A percentile compares a stretch with the other conserved stretches of the same genome.
Conservation (phyloP, 805 yeast species). For the Saccharomycopsis fermentans region DNA sequence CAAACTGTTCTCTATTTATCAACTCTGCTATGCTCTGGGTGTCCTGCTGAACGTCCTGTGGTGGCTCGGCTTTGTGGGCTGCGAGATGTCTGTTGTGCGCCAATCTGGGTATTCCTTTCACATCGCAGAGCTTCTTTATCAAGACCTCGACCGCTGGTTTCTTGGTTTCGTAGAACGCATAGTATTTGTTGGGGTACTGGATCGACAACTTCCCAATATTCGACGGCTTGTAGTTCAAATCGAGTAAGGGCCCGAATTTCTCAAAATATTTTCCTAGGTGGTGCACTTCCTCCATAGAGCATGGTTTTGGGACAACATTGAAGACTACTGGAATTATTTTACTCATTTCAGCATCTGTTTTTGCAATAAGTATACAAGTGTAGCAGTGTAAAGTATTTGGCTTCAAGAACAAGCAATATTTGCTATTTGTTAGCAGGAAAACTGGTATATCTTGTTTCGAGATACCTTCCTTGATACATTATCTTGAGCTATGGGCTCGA, state of each 20-base stretch:
- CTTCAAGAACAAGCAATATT: too few species aligned
- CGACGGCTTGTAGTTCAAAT: neutral
- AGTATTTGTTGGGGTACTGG: constrained; percentile 1
- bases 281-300: neutral
- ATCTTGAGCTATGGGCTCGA: too few species aligned
- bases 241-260: constrained; percentile 1
- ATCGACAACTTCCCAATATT: constrained; percentile 2
- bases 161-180: neutral
- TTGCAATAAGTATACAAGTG: neutral
- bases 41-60: neutral
- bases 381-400: neutral
- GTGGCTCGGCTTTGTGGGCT: neutral
- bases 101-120: constrained; percentile 5
- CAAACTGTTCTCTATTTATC: neutral
- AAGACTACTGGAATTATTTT: neutral
- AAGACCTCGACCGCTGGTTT: neutral
- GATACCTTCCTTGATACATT: too few species aligned
- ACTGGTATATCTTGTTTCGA: too few species aligned
- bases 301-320: neutral
- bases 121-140: neutral
- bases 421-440: too few species aligned
- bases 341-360: neutral
- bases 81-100: neutral
- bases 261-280: neutral
- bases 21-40: neutral